Evolutionary conservation across 495 filamentous ascomycete species (phyloP), one percentile per base, ranked within the genome.

Genomic region (Daldinia loculata): DNA sequence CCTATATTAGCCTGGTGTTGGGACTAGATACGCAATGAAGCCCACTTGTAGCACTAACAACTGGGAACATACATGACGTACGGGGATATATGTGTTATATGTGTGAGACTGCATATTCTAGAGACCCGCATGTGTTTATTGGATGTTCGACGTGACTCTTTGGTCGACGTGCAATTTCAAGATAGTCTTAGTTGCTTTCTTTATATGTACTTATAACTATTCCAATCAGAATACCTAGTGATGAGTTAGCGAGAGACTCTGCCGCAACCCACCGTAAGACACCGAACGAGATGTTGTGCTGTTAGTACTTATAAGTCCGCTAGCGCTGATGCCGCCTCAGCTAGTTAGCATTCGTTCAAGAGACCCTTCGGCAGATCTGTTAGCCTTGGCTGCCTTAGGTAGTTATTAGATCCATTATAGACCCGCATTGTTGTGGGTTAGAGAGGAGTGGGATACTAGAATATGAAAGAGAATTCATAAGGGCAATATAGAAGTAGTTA

Each of bases 291-390:
- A 38, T 2, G 24, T 14, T 41, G 19, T 55, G 26, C 24, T 17
- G 22, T 43, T 45, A 39, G 22, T 29, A 51, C 8, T 14, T 55
- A 45, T 43, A 4, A 26, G 12, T 39, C 50, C 22, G 19, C 43
- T 63, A 29, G 50, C 12, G 43, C 34, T 15, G 24, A 63, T 24
- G 61, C 41, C 24, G 26, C 48, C 50, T 63, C 12, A 38, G 27
- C 12, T 63, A 27, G n/a, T n/a, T 38, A 11, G 27, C 12, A 4
- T 63, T 56, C 9, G 15, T 34, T 48, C 27, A 17, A 19, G 24
- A 27, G 57, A 48, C 1, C 14, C 11, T 53, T 34, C 45, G 48
- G 48, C 9, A 53, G 32, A 34, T 39, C 41, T 26, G 56, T 41
- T 19, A 5, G n/a, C 45, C 39, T 32, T 52, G 19, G 4, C 19